Base-by-base conservation (phyloP, 2,329 filamentous ascomycete species). In the Xylariaceae sp. region DNA sequence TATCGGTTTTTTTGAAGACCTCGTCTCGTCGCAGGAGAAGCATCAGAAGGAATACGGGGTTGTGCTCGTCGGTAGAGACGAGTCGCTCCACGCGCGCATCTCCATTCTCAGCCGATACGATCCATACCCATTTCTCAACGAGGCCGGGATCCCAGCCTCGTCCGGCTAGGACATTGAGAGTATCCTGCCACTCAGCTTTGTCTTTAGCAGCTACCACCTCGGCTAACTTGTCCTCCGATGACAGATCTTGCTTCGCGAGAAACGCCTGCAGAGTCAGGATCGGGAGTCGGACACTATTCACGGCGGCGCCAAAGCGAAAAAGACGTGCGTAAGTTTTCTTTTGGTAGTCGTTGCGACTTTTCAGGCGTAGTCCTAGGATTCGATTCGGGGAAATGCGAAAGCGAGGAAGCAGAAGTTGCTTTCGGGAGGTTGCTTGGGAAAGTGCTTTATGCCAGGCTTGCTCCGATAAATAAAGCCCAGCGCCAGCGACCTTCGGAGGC, bases 121-220 rank as follows among this genome's bases (percentile, higher is more conserved):
- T 73, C 72, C 72, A 75, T 41, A 71, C 53, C 74, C 74, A 76
- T 40, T 71, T 69, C 9, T 68, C 66, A 32, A 76, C 47, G 40
- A 74, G 67, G 1, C 62, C 62, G 52, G 64, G 64, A 1, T 62
- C 60, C 56, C 71, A 65, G 4, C 72, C 73, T 47, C 67, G 71
- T 41, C 53, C 54, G 2, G 62, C 62, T 7, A 74, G 51, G 26
- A 60, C 61, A 31, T 65, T 61, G 6, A 74, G 56, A 9, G 65
- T 62, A 37, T 65, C 57, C 7, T 60, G 61, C 71, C 71, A 74
- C 2, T 65, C 53, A 8, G 37, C 51, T 1, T 60, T 53, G n/a
- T 60, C 62, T 35, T 60, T 62, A 4, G 54, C 49, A 6, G 43
- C 37, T 3, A 68, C 26, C 8, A 50, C 30, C 2, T 39, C 31